A percentile compares a stretch with the other conserved stretches of the same genome.
Evolutionary conservation across 192 early-diverging fungal genomes (phyloP).

Genomic region (Coemansia guatemalensis): DNA sequence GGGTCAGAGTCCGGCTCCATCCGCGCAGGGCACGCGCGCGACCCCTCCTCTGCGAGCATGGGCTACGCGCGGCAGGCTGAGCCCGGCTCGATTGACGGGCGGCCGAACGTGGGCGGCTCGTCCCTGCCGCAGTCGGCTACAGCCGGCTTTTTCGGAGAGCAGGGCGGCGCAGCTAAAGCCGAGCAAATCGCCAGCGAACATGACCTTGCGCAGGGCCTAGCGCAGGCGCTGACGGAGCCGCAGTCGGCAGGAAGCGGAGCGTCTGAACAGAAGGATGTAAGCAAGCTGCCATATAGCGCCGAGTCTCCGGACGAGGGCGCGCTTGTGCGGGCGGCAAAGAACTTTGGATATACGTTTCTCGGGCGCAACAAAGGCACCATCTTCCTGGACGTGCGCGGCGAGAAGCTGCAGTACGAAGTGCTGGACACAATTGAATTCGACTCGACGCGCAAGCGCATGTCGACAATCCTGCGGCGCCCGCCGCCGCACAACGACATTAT

Average conservation of each 20-base stretch:
- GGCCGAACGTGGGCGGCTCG: too few species aligned
- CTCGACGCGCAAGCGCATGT: slow-evolving; percentile 96
- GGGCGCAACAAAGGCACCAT: slow-evolving; percentile 58
- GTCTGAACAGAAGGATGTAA: slow-evolving; percentile 17
- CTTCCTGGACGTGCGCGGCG: slow-evolving; percentile 69
- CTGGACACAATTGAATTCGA: slow-evolving; percentile 93
- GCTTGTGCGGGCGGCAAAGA: slow-evolving; percentile 74
- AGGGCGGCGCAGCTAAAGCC: background rate
- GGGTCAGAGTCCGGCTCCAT: slow-evolving; percentile 15
- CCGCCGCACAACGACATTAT: slow-evolving; percentile 75
- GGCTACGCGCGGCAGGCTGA: slow-evolving; percentile 15
- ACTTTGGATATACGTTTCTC: slow-evolving; percentile 76
- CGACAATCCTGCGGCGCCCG: slow-evolving; percentile 76
- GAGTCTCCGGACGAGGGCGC: slow-evolving; percentile 86
- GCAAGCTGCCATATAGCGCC: slow-evolving; percentile 41
- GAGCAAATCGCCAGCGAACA: background rate
- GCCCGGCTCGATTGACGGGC: background rate
- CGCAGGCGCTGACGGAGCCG: slow-evolving; percentile 5
- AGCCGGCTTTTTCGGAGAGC: slow-evolving; percentile 1
- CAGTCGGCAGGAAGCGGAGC: slow-evolving; percentile 8
- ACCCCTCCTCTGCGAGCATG: slow-evolving; percentile 14
- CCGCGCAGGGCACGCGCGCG: slow-evolving; percentile 21
- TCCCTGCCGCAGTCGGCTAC: too few species aligned
- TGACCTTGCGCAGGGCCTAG: slow-evolving; percentile 10
- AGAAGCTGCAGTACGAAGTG: slow-evolving; percentile 67